Conservation (phyloP, 495 filamentous ascomycete species). For the Annulohypoxylon bovei region DNA sequence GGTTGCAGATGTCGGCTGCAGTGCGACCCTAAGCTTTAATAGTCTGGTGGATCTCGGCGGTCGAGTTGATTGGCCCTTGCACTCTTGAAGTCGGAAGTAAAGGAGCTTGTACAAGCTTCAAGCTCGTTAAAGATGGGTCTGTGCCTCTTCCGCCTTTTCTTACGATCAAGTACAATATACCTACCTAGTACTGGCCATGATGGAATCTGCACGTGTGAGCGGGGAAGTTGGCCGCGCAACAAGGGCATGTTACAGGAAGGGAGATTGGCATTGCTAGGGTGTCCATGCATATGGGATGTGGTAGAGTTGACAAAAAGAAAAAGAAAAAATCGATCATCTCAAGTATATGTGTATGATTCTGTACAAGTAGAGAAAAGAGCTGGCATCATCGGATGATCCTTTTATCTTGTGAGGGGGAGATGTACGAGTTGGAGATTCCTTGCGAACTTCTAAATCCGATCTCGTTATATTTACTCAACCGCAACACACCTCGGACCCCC, state of each 20-base stretch:
- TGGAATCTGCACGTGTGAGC: conserved; percentile 30
- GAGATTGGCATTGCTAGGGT: conserved; percentile 38
- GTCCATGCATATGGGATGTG: conserved; percentile 28
- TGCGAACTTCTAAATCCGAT: conserved; percentile 32
- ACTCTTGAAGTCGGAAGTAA: conserved; percentile 1
- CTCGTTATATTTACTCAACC: conserved; percentile 22
- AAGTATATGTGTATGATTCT: background rate
- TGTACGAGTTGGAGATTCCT: conserved; percentile 20
- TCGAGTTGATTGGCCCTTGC: conserved; percentile 19
- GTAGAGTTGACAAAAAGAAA: conserved; percentile 2
- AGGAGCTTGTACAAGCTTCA: conserved; percentile 25
- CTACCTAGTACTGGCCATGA: background rate
- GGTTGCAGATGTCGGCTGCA: conserved; percentile 30
- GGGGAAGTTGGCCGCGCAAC: conserved; percentile 28
- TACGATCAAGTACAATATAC: conserved; percentile 10
- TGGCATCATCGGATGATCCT: conserved; percentile 22
- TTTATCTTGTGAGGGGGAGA: conserved; percentile 1
- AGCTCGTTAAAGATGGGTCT: conserved; percentile 28
- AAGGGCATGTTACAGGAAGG: conserved; percentile 39
- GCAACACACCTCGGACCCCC: conserved; percentile 13
- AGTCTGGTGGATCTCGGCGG: conserved; percentile 31
- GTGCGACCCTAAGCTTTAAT: conserved; percentile 37
- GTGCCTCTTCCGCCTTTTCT: conserved; percentile 19
- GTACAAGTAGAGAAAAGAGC: conserved; percentile 12
- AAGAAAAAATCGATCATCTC: conserved; percentile 12